These are phyloP conservation scores for Penicillium soppii DNA, from an alignment of 495 filamentous ascomycete genomes.

Conservation along the genomic window DNA sequence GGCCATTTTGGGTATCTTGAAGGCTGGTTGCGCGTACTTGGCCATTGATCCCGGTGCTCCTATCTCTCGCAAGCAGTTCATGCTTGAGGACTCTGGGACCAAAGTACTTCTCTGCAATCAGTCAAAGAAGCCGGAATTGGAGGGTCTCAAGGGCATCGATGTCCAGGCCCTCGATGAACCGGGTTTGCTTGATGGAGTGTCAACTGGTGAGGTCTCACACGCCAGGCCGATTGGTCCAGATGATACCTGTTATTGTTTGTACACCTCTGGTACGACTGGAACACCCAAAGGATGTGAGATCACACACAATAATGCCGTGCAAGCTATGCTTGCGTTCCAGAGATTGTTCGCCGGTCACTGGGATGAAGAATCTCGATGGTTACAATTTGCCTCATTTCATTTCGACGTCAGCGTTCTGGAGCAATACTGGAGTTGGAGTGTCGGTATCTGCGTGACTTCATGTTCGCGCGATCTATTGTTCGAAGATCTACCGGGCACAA, in stretches of 20 bases:
- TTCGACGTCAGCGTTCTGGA: conserved; percentile 88
- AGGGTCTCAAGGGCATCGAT: conserved; percentile 19
- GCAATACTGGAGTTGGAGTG: conserved; percentile 87
- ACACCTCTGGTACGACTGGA: conserved; percentile 95
- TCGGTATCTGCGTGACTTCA: conserved; percentile 76
- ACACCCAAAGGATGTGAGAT: conserved; percentile 96
- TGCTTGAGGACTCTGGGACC: conserved; percentile 35
- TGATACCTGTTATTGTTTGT: conserved; percentile 92
- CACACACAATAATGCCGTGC: conserved; percentile 39
- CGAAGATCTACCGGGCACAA: conserved; percentile 69
- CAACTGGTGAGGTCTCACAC: conserved; percentile 16
- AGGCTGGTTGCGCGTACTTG: conserved; percentile 72
- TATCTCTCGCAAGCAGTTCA: conserved; percentile 42
- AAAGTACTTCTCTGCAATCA: conserved; percentile 24
- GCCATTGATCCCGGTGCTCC: conserved; percentile 54
- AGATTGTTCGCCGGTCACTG: conserved; percentile 41
- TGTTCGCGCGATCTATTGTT: conserved; percentile 76
- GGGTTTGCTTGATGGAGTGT: conserved; percentile 21
- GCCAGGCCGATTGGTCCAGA: conserved; percentile 52
- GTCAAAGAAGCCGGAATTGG: conserved; percentile 12
- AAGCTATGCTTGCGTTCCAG: conserved; percentile 45
- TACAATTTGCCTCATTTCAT: conserved; percentile 87
- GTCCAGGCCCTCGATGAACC: conserved; percentile 34
- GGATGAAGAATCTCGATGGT: conserved; percentile 67
- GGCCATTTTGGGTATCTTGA: conserved; percentile 44